Evolutionary conservation across 768 basidiomycete species (phyloP).

Genomic region (Phaeotremella fagi): DNA sequence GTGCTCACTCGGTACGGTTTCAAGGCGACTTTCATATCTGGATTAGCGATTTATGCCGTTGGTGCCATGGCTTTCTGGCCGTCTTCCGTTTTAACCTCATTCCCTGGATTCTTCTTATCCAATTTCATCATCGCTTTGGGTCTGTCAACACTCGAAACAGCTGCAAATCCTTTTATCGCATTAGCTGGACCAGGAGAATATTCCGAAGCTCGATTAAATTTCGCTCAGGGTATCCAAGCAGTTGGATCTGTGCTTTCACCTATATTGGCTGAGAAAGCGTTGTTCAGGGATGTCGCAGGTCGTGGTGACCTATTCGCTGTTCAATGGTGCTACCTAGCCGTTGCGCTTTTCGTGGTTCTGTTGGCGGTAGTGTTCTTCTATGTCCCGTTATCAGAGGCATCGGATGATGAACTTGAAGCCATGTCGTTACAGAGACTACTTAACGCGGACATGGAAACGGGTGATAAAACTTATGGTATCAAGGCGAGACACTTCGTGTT

Average conservation of each 20-base stretch:
- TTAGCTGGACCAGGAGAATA: slow-evolving; percentile 43
- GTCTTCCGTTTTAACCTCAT: slow-evolving; percentile 32
- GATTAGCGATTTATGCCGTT: slow-evolving; percentile 37
- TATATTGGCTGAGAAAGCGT: slow-evolving; percentile 32
- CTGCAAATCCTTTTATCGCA: slow-evolving; percentile 45
- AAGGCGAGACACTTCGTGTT: slow-evolving; percentile 12
- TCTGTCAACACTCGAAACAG: slow-evolving; percentile 37
- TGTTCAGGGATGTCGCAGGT: slow-evolving; percentile 24
- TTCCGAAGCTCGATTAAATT: slow-evolving; percentile 39
- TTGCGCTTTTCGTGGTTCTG: slow-evolving; percentile 40
- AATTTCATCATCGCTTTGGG: slow-evolving; percentile 42
- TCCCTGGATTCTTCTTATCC: slow-evolving; percentile 42
- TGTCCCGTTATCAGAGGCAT: slow-evolving; percentile 38
- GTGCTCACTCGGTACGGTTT: slow-evolving; percentile 33
- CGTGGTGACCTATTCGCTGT: slow-evolving; percentile 30
- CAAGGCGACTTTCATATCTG: slow-evolving; percentile 43
- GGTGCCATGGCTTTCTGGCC: slow-evolving; percentile 48
- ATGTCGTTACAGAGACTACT: slow-evolving; percentile 22
- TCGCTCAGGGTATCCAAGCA: slow-evolving; percentile 45
- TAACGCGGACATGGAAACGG: slow-evolving; percentile 20
- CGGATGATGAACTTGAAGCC: slow-evolving; percentile 36
- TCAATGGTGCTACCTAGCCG: slow-evolving; percentile 46
- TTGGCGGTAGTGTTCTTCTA: slow-evolving; percentile 45
- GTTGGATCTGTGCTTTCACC: slow-evolving; percentile 32
- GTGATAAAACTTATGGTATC: background rate